Percentiles rank a stretch among this genome's conserved stretches.
Conservation (phyloP, 345 rosid genomes). For the Sapria himalayana region DNA sequence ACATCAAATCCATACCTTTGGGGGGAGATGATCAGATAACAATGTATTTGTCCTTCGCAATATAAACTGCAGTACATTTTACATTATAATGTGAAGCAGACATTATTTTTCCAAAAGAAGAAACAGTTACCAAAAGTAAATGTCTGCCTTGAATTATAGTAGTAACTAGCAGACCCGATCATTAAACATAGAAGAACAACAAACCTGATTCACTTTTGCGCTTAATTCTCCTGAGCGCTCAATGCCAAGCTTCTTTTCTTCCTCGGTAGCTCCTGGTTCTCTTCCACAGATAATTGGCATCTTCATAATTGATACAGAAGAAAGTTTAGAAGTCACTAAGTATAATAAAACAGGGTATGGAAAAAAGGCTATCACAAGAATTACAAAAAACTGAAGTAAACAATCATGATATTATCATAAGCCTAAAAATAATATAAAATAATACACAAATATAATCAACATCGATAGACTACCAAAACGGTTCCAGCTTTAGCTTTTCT, state of each 20-base stretch:
- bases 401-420: too few relatives aligned
- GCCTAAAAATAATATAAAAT: too few relatives aligned
- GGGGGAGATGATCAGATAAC: slow-evolving; percentile 92
- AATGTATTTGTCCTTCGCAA: slow-evolving; percentile 87
- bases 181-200: slow-evolving; percentile 7
- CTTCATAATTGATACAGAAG: slow-evolving; percentile 18
- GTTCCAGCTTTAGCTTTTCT: too few relatives aligned
- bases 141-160: too few relatives aligned
- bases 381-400: too few relatives aligned
- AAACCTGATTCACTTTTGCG: slow-evolving; percentile 89
- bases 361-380: too few relatives aligned
- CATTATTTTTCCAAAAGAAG: too few relatives aligned
- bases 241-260: slow-evolving; percentile 57
- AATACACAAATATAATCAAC: too few relatives aligned
- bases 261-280: slow-evolving; percentile 76
- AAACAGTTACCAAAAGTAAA: too few relatives aligned
- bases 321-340: slow-evolving; percentile 2
- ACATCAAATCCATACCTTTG: slow-evolving; percentile 36
- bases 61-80: slow-evolving; percentile 50
- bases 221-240: slow-evolving; percentile 88
- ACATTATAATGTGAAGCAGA: too few relatives aligned
- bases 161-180: too few relatives aligned
- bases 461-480: too few relatives aligned
- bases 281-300: slow-evolving; percentile 89
- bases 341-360: not conserved